phyloP scores from a whole-genome alignment of 2,329 filamentous ascomycete genomes.

The Trichophyton simii region DNA sequence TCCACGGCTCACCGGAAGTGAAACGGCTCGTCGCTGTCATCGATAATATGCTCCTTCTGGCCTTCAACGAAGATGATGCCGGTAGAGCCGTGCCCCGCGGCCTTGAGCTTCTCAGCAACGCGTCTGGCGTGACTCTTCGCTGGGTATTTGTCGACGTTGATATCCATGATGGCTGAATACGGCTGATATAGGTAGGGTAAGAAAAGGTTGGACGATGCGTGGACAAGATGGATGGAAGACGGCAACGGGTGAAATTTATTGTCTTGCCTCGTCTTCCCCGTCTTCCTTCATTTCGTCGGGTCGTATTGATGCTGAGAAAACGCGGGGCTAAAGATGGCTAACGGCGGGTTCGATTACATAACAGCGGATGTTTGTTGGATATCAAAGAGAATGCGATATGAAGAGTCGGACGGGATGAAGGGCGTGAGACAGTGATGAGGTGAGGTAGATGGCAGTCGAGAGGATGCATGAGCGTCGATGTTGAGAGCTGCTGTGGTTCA shows the following conservation, averaged over 20 bases:
- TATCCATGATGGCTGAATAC: slow-evolving; percentile 12
- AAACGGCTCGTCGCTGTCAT: slow-evolving; percentile 76
- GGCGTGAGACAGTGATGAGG: not conserved
- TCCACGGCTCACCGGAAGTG: slow-evolving; percentile 54
- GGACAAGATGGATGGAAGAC: not conserved
- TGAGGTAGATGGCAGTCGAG: not conserved
- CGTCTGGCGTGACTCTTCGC: slow-evolving; percentile 76
- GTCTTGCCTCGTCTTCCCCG: slow-evolving; percentile 9
- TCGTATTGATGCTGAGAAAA: not conserved
- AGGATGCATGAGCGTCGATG: not conserved
- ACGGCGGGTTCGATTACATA: not conserved
- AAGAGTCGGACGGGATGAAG: not conserved
- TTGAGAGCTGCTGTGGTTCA: not conserved
- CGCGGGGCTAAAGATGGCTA: slow-evolving; percentile 1
- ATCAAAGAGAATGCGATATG: not conserved
- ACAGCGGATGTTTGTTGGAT: not conserved
- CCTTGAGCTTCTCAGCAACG: slow-evolving; percentile 65
- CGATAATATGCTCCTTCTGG: slow-evolving; percentile 64
- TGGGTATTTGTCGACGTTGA: slow-evolving; percentile 53
- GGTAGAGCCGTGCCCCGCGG: slow-evolving; percentile 48
- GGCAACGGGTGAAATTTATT: not conserved
- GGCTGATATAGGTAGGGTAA: not conserved
- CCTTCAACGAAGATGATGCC: slow-evolving; percentile 83
- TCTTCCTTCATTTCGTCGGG: not conserved
- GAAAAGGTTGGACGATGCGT: not conserved